Evolutionary conservation across 1,284 basidiomycete genomes (phyloP).

Genomic region (Leccinum angustisporum): DNA sequence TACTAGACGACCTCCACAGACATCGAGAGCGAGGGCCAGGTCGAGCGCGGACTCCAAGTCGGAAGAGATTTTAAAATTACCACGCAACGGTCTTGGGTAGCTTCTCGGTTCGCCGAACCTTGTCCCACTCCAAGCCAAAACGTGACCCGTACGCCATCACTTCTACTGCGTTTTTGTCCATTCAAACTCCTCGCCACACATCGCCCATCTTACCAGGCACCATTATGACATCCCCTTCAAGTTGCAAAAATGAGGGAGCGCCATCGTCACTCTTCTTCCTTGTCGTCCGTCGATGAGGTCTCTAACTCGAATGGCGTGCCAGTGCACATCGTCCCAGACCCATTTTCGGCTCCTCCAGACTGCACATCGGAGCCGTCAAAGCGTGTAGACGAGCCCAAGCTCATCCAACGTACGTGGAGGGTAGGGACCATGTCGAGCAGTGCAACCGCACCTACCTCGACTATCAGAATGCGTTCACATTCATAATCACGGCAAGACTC

Average conservation of each 20-base stretch:
- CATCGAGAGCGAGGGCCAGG: too few relatives aligned
- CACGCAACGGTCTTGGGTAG: too few relatives aligned
- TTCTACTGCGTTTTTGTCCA: constrained; percentile 38
- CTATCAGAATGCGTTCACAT: background rate
- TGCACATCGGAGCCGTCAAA: background rate
- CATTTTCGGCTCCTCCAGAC: constrained; percentile 20
- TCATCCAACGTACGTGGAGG: constrained; percentile 6
- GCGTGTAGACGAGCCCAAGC: background rate
- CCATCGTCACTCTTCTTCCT: constrained; percentile 20
- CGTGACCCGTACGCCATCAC: constrained; percentile 35
- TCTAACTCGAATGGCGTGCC: background rate
- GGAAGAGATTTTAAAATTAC: too few relatives aligned
- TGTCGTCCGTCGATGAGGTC: constrained; percentile 12
- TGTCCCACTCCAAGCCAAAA: too few relatives aligned
- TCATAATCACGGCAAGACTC: background rate
- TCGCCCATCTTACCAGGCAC: constrained; percentile 24
- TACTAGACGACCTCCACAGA: too few relatives aligned
- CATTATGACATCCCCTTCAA: constrained; percentile 30
- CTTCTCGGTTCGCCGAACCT: too few relatives aligned
- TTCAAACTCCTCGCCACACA: constrained; percentile 35
- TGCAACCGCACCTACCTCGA: constrained; percentile 3
- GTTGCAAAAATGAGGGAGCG: constrained; percentile 2
- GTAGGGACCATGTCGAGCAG: constrained; percentile 17
- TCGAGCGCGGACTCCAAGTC: too few relatives aligned
- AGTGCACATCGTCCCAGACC: constrained; percentile 9